A percentile compares a stretch with the other conserved stretches of the same genome.
Evolutionary conservation across 2,329 filamentous ascomycete species (phyloP).

Genomic region (Colletotrichum acutatum): DNA sequence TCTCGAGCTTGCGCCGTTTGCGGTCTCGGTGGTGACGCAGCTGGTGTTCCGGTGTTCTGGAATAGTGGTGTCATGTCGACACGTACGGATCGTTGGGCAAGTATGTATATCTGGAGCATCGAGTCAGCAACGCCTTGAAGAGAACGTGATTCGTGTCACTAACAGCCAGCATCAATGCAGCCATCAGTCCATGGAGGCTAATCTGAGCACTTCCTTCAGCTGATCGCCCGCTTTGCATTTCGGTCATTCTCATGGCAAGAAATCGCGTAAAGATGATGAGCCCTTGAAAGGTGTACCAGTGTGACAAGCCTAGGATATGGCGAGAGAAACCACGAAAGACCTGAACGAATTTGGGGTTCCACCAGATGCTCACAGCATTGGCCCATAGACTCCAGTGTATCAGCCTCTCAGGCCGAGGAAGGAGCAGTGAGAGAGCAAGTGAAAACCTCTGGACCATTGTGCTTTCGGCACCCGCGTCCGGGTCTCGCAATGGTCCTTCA

Average conservation of each 20-base stretch:
- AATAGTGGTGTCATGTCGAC: conserved; percentile 70
- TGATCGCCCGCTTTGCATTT: conserved; percentile 51
- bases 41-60: conserved; percentile 40
- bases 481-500: conserved; percentile 30
- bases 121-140: conserved; percentile 37
- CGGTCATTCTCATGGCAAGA: conserved; percentile 56
- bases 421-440: conserved; percentile 41
- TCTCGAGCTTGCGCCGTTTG: conserved; percentile 35
- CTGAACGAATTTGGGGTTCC: conserved; percentile 75
- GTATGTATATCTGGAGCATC: conserved; percentile 53
- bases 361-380: conserved; percentile 68
- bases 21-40: conserved; percentile 38
- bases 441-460: conserved; percentile 8
- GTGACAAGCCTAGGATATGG: conserved; percentile 68
- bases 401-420: conserved; percentile 52
- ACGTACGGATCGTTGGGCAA: conserved; percentile 58
- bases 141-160: conserved; percentile 42
- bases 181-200: conserved; percentile 66
- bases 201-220: conserved; percentile 54
- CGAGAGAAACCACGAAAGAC: conserved; percentile 68
- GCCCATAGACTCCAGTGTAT: conserved; percentile 60
- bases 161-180: conserved; percentile 64
- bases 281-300: conserved; percentile 75
- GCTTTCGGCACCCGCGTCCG: conserved; percentile 28
- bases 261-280: conserved; percentile 67